phyloP scores from a whole-genome alignment of 495 filamentous ascomycete genomes.

The Annulohypoxylon stygium region DNA sequence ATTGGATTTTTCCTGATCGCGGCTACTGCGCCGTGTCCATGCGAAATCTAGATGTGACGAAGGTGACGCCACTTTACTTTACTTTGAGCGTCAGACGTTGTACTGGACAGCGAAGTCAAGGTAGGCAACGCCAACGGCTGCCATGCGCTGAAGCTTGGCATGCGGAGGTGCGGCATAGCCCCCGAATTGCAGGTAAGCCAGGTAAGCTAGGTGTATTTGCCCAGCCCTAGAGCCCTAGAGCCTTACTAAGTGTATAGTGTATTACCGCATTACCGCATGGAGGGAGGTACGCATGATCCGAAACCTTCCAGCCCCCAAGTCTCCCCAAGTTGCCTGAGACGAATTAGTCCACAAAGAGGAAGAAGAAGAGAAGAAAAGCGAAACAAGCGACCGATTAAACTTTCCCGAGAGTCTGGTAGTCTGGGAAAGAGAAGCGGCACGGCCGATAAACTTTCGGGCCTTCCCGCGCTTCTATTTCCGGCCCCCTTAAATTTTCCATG shows the following conservation, averaged over 20 bases:
- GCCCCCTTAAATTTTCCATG: not conserved
- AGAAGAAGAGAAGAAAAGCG: not conserved
- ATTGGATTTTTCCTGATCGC: constrained; percentile 13
- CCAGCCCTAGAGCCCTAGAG: constrained; percentile 16
- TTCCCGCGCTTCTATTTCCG: constrained; percentile 44
- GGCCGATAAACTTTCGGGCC: constrained; percentile 38
- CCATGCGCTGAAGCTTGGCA: constrained; percentile 18
- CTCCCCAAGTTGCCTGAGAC: not conserved
- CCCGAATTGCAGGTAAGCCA: constrained; percentile 10
- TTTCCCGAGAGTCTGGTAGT: constrained; percentile 28
- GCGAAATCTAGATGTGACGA: constrained; percentile 15
- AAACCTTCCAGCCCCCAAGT: constrained; percentile 37
- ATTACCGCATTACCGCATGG: constrained; percentile 25
- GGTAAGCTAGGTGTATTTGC: not conserved
- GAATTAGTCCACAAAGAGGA: constrained; percentile 14
- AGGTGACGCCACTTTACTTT: not conserved
- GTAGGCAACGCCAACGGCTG: constrained; percentile 9
- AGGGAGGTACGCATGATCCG: constrained; percentile 20
- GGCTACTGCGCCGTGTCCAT: constrained; percentile 16
- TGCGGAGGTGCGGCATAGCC: constrained; percentile 21
- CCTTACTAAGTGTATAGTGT: constrained; percentile 3
- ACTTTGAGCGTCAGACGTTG: constrained; percentile 2
- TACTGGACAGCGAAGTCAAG: not conserved
- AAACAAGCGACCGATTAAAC: constrained; percentile 26
- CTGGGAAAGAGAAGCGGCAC: constrained; percentile 21